phyloP scores from a whole-genome alignment of 352 stramenopile genomes.

The Lagenidium giganteum region DNA sequence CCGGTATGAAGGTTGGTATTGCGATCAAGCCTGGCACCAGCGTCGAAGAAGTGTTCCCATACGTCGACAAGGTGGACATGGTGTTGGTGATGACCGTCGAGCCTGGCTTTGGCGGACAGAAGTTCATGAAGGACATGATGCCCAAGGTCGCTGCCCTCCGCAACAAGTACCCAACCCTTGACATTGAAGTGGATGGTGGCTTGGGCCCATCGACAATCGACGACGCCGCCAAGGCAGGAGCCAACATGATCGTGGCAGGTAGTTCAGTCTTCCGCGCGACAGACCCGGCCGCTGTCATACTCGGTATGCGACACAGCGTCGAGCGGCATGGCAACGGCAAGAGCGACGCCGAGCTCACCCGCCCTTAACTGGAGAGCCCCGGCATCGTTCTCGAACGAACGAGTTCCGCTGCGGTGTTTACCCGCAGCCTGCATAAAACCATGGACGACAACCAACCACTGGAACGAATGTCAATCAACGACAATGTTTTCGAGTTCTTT shows the following conservation, averaged over 20 bases:
- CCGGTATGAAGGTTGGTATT: slow-evolving; percentile 94
- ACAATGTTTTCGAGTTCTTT: too few relatives aligned
- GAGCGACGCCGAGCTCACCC: slow-evolving; percentile 50
- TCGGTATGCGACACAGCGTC: slow-evolving; percentile 80
- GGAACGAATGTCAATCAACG: too few relatives aligned
- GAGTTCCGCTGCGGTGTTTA: too few relatives aligned
- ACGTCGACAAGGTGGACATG: slow-evolving; percentile 90
- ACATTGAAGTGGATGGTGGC: slow-evolving; percentile 98
- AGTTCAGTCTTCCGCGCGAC: slow-evolving; percentile 90
- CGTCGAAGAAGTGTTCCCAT: slow-evolving; percentile 81
- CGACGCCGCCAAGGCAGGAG: slow-evolving; percentile 89
- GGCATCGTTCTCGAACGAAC: too few relatives aligned
- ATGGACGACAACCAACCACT: too few relatives aligned
- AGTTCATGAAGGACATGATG: slow-evolving; percentile 97
- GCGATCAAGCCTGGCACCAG: slow-evolving; percentile 94
- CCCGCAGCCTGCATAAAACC: too few relatives aligned
- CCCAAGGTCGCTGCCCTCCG: slow-evolving; percentile 89
- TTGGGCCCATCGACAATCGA: slow-evolving; percentile 93
- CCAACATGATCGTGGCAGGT: slow-evolving; percentile 97
- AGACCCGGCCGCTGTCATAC: slow-evolving; percentile 67
- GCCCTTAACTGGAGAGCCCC: slow-evolving; percentile 20
- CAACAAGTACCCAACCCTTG: slow-evolving; percentile 87
- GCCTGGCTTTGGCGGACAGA: slow-evolving; percentile 96
- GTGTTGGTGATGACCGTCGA: slow-evolving; percentile 99
- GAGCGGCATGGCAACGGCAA: slow-evolving; percentile 78